Evolutionary conservation across 2,329 filamentous ascomycete genomes (phyloP).

Genomic region (Trichophaea hybrida): DNA sequence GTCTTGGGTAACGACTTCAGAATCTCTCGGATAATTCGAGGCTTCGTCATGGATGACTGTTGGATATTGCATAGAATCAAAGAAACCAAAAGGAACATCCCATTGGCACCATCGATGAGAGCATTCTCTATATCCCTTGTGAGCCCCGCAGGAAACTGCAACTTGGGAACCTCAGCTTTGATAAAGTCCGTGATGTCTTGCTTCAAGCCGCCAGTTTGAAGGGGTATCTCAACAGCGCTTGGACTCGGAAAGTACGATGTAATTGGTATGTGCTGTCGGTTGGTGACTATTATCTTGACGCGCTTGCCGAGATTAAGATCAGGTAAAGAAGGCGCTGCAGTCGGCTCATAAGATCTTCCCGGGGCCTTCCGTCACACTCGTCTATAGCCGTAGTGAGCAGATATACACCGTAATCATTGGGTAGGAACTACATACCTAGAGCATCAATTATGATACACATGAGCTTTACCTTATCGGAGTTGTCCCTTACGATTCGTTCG

Average conservation of each 20-base stretch:
- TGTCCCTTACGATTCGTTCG: not conserved
- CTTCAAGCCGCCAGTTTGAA: not conserved
- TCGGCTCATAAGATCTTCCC: not conserved
- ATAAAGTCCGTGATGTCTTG: not conserved
- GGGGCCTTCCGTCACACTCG: conserved; percentile 3
- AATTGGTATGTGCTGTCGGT: not conserved
- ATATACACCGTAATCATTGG: not conserved
- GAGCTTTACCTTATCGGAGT: too few relatives aligned
- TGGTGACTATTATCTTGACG: conserved; percentile 3
- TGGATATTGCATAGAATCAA: not conserved
- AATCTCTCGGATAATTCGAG: not conserved
- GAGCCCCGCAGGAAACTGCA: not conserved
- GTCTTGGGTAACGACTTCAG: conserved; percentile 29
- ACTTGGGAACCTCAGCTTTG: not conserved
- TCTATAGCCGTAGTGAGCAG: not conserved
- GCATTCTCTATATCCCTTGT: not conserved
- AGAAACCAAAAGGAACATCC: conserved; percentile 15
- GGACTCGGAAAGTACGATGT: not conserved
- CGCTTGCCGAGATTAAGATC: not conserved
- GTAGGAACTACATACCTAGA: not conserved
- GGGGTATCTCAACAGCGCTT: not conserved
- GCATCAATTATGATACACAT: not conserved
- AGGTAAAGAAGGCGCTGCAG: not conserved
- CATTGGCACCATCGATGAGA: conserved; percentile 1
- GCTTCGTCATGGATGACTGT: not conserved